A percentile compares a stretch with the other conserved stretches of the same genome.
Conservation (phyloP, 1,284 basidiomycete species). For the Malassezia nana region DNA sequence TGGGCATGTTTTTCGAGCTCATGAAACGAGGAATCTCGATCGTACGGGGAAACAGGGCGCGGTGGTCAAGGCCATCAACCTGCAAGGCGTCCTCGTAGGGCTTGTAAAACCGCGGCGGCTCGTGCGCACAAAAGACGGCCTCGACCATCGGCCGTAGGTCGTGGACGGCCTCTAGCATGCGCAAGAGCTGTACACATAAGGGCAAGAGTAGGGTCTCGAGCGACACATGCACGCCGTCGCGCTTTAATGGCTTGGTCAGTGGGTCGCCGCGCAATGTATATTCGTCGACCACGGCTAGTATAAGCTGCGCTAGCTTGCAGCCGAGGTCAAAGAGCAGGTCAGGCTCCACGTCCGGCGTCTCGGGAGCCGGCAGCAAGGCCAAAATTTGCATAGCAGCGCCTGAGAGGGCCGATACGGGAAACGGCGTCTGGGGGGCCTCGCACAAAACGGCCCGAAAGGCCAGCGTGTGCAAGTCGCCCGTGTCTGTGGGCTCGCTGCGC, state of each 20-base stretch:
- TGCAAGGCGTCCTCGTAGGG: too few species aligned
- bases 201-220: slow-evolving; percentile 1
- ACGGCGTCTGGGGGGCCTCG: neutral
- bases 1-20: neutral
- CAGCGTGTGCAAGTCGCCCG: neutral
- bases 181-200: neutral
- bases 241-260: neutral
- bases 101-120: too few species aligned
- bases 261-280: neutral
- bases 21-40: neutral
- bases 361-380: neutral
- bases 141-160: neutral
- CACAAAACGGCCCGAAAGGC: neutral
- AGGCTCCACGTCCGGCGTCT: neutral
- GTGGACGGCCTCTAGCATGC: neutral
- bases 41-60: neutral
- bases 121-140: neutral
- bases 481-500: neutral
- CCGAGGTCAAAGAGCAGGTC: neutral
- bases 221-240: neutral
- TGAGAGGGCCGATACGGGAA: neutral
- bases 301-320: neutral
- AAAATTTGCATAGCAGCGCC: neutral
- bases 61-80: neutral
- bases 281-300: neutral